These are phyloP conservation scores for Triadica sebifera DNA, from an alignment of 345 rosid genomes.

Conservation along the genomic window DNA sequence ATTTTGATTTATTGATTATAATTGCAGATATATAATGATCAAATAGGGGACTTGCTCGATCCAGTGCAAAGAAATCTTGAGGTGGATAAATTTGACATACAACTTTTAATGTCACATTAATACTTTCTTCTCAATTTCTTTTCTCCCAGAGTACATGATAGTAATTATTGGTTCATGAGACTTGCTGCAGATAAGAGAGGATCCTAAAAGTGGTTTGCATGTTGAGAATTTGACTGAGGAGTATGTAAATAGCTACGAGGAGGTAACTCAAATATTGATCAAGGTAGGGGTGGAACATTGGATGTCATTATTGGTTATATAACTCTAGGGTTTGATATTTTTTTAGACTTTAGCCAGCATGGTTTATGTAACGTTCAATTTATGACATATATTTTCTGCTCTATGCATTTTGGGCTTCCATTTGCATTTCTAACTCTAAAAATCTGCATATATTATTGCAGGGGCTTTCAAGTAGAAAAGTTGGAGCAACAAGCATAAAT, in stretches of 20 bases:
- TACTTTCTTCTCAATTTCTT: background rate
- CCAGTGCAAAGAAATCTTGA: constrained; percentile 87
- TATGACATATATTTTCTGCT: background rate
- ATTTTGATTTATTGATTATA: background rate
- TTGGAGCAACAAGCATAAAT: constrained; percentile 91
- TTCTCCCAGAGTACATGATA: background rate
- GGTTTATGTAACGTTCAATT: background rate
- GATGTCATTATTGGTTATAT: background rate
- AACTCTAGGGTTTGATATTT: background rate
- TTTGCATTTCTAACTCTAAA: background rate
- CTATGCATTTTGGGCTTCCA: background rate
- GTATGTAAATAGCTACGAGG: constrained; percentile 81
- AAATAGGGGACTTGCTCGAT: constrained; percentile 89
- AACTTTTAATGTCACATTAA: constrained; percentile 1
- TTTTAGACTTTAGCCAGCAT: constrained; percentile 7
- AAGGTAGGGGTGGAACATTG: constrained; percentile 50
- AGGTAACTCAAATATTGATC: constrained; percentile 73
- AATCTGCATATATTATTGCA: constrained; percentile 21
- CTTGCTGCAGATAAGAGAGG: constrained; percentile 69
- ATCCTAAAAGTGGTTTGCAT: constrained; percentile 67
- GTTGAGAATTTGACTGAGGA: constrained; percentile 88
- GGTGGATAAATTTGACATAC: constrained; percentile 36
- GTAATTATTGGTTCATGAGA: constrained; percentile 7
- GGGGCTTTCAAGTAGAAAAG: constrained; percentile 95
- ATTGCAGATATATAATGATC: constrained; percentile 80